Conservation (phyloP, 768 basidiomycete species). For the Filobasidium wieringae region DNA sequence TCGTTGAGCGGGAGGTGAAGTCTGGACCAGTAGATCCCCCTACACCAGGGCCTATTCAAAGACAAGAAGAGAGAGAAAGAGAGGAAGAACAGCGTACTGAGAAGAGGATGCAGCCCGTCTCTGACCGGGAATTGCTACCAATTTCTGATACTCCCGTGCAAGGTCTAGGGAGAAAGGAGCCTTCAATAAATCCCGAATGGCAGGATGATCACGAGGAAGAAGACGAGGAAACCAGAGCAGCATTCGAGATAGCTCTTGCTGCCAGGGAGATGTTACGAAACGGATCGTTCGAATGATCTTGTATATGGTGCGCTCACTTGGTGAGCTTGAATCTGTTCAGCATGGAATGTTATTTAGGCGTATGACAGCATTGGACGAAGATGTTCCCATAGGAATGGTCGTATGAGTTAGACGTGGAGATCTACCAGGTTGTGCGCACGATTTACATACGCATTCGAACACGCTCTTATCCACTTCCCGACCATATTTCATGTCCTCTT, state of each 20-base stretch:
- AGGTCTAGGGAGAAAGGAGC: not conserved
- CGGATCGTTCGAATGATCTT: not conserved
- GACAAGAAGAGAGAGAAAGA: not conserved
- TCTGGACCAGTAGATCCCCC: not conserved
- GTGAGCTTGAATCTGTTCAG: no score
- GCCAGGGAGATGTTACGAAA: conserved; percentile 1
- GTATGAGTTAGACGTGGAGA: no score
- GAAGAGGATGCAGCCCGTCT: not conserved
- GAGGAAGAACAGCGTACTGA: not conserved
- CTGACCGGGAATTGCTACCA: not conserved
- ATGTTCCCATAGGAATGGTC: no score
- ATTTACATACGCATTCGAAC: no score
- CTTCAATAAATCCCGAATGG: not conserved
- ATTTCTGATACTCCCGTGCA: not conserved
- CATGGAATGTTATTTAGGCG: no score
- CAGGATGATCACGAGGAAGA: not conserved
- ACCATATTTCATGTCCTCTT: no score
- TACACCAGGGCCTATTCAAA: not conserved
- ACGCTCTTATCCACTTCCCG: no score
- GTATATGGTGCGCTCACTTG: no score
- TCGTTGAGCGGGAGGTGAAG: conserved; percentile 1
- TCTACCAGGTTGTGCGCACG: no score
- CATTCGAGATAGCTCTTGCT: conserved; percentile 3
- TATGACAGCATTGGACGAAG: no score
- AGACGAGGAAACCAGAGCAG: conserved; percentile 8